Evolutionary conservation across 192 early-diverging fungal genomes (phyloP).

Genomic region (Umbelopsis sp.): DNA sequence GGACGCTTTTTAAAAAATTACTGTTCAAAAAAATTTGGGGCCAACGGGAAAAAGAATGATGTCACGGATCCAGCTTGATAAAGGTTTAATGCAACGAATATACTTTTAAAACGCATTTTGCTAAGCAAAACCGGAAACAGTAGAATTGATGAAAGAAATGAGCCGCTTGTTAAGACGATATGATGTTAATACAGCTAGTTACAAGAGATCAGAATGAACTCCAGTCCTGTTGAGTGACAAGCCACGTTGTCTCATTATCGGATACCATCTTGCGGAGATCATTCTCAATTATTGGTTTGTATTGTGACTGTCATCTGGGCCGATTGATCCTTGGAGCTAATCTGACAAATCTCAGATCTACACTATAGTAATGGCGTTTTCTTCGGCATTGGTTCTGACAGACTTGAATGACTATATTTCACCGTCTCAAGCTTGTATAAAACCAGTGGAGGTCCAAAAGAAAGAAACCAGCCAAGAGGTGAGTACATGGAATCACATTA

Average conservation of each 20-base stretch:
- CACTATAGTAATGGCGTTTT: slow-evolving; percentile 72
- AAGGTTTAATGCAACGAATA: too few relatives aligned
- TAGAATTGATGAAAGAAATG: too few relatives aligned
- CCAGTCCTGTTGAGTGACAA: too few relatives aligned
- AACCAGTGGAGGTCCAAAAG: slow-evolving; percentile 85
- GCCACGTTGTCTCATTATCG: neutral
- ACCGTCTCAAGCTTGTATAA: slow-evolving; percentile 97
- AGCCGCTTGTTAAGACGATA: too few relatives aligned
- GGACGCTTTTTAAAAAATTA: neutral
- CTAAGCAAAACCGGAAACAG: too few relatives aligned
- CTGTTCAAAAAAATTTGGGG: slow-evolving; percentile 6
- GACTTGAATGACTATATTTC: slow-evolving; percentile 98
- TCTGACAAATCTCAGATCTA: slow-evolving; percentile 15
- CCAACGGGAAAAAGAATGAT: neutral
- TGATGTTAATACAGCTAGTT: too few relatives aligned
- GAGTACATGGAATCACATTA: neutral
- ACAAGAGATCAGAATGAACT: too few relatives aligned
- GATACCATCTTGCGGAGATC: neutral
- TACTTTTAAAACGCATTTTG: too few relatives aligned
- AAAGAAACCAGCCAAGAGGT: slow-evolving; percentile 45
- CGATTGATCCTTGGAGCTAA: neutral
- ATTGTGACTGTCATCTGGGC: neutral
- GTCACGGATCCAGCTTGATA: neutral
- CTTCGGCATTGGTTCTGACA: slow-evolving; percentile 81
- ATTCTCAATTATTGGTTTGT: neutral